A percentile compares a stretch with the other conserved stretches of the same genome.
These are phyloP conservation scores for Ogataea nitratoaversa DNA, from an alignment of 805 yeast genomes.

Conservation along the genomic window DNA sequence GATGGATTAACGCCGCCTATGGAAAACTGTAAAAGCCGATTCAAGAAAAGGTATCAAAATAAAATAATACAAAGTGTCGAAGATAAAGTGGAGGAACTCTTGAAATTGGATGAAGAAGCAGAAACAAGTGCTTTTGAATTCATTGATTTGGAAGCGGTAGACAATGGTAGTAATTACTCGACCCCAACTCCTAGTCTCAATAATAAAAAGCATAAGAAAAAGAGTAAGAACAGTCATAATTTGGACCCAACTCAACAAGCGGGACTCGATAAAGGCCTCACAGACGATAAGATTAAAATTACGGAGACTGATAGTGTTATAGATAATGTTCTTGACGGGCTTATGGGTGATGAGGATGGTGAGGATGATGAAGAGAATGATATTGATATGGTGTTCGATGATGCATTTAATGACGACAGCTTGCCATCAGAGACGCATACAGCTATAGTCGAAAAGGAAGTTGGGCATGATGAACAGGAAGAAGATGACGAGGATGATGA, in stretches of 20 bases:
- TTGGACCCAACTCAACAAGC: conserved; percentile 1
- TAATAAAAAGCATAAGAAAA: conserved; percentile 20
- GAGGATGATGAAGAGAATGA: conserved; percentile 8
- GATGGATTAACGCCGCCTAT: conserved; percentile 85
- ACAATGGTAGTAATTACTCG: conserved; percentile 32
- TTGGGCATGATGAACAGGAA: conserved; percentile 1
- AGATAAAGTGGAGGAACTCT: conserved; percentile 68
- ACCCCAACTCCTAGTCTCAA: conserved; percentile 18
- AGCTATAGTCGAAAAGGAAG: background rate
- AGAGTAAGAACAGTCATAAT: conserved; percentile 4
- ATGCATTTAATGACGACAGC: background rate
- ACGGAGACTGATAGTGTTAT: conserved; percentile 35
- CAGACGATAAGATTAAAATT: conserved; percentile 4
- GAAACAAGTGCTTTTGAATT: conserved; percentile 76
- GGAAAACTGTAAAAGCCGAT: conserved; percentile 65
- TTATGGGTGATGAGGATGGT: conserved; percentile 18
- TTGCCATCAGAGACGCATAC: background rate
- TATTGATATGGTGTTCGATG: background rate
- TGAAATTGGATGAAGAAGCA: conserved; percentile 76
- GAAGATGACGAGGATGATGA: conserved; percentile 7
- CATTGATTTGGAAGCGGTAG: conserved; percentile 47
- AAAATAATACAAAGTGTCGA: conserved; percentile 76
- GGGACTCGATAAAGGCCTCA: background rate
- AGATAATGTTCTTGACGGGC: conserved; percentile 28
- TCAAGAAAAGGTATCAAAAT: conserved; percentile 65